These are phyloP conservation scores for Colletotrichum neosansevieriae DNA, from an alignment of 2,329 filamentous ascomycete species.

Conservation along the genomic window DNA sequence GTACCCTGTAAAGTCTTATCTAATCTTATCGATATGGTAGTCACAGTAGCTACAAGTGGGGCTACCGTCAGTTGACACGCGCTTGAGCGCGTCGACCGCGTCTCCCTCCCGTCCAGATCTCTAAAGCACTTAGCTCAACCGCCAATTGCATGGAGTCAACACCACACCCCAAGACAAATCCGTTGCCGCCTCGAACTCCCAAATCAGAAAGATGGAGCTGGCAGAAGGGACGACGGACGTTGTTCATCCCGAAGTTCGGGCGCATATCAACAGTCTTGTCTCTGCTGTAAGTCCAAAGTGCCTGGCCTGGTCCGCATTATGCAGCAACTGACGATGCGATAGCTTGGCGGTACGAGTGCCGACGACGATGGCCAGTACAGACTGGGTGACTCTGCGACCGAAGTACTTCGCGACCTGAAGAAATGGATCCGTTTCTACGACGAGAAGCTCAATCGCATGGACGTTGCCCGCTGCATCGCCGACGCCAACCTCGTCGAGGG, in stretches of 20 bases:
- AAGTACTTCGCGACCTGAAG: slow-evolving; percentile 92
- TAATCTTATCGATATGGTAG: slow-evolving; percentile 20
- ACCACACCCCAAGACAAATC: slow-evolving; percentile 1
- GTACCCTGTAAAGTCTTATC: neutral
- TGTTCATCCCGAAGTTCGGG: slow-evolving; percentile 92
- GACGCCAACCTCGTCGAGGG: slow-evolving; percentile 93
- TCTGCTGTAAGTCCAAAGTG: slow-evolving; percentile 77
- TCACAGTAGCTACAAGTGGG: neutral
- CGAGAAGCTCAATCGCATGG: slow-evolving; percentile 91
- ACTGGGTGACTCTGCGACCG: slow-evolving; percentile 91
- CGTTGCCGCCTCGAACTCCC: slow-evolving; percentile 5
- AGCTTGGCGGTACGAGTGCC: slow-evolving; percentile 87
- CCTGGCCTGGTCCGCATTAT: neutral
- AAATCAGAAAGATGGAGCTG: slow-evolving; percentile 63
- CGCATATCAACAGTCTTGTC: slow-evolving; percentile 92
- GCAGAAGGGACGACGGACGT: slow-evolving; percentile 66
- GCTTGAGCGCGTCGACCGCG: slow-evolving; percentile 36
- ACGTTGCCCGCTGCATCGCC: slow-evolving; percentile 91
- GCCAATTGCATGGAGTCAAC: slow-evolving; percentile 25
- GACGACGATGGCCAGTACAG: slow-evolving; percentile 87
- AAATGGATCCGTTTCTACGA: slow-evolving; percentile 97
- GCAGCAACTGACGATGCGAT: slow-evolving; percentile 42
- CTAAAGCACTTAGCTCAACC: slow-evolving; percentile 3
- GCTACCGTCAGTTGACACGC: slow-evolving; percentile 2
- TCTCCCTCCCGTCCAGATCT: neutral